Base-by-base conservation (phyloP, 1,284 basidiomycete genomes). In the Pseudozyma thailandica region DNA sequence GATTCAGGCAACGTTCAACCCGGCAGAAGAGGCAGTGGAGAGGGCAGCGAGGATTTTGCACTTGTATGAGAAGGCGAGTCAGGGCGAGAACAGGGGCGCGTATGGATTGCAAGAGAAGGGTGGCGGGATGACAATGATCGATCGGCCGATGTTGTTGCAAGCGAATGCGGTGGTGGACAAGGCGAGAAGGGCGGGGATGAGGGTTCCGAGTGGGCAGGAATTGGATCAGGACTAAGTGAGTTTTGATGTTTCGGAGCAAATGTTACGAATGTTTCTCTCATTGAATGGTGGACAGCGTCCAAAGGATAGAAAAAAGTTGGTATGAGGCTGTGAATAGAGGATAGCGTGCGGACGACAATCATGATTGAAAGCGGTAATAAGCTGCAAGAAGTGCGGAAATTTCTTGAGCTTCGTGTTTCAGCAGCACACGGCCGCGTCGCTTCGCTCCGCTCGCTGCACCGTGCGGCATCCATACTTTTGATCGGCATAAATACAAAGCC, bases 1-100 rank as follows among this genome's bases (percentile, higher is more conserved):
- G 6, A 93, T 95, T 37, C 92, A 94, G 72, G 30, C 50, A 4
- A 90, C 89, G 0, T 97, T 91, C 81, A 88, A 91, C 0, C 94
- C 94, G 0, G 89, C 88, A 0, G 83, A 86, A 18, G 84, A 88
- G 83, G 93, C 93, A 80, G 90, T 96, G 18, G 80, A 87, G 10
- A 89, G 90, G 42, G 93, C 94, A 0, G 88, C 88, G 3, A 88
- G 88, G 63, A 92, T 96, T 50, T 42, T 61, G 53, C 45, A 51
- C n/a, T 55, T 74, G 8, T 87, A 88, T 9, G 84, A 87, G 12
- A 31, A 63, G 47, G 84, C 84, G 10, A 63, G 60, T 2, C 77
- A 84, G 38, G 80, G 85, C 1, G 81, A 81, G 2, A 68, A 83
- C 33, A 85, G 84, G 50, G 90, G 90, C 4, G 90, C 90, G 1